phyloP scores from a whole-genome alignment of 2,329 filamentous ascomycete genomes.

The Ophiostoma sp. region DNA sequence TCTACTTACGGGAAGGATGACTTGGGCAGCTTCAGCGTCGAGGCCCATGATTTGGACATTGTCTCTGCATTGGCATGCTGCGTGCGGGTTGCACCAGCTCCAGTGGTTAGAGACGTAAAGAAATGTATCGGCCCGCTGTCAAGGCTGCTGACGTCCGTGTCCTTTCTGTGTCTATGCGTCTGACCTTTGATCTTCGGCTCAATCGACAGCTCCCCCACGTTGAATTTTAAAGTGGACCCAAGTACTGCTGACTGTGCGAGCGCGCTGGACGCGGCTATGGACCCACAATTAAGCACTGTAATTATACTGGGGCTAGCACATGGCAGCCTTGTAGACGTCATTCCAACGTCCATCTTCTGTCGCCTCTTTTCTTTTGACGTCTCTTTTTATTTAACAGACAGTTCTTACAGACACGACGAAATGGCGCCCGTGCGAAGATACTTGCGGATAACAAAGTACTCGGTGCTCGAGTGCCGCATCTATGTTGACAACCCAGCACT shows the following conservation, averaged over 20 bases:
- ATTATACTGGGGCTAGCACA: not conserved
- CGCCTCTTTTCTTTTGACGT: too few species aligned
- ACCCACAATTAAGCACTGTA: not conserved
- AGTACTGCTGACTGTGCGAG: constrained; percentile 1
- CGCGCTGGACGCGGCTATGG: constrained; percentile 4
- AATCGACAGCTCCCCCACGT: not conserved
- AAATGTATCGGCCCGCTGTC: too few species aligned
- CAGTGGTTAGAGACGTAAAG: not conserved
- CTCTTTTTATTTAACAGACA: too few species aligned
- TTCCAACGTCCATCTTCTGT: not conserved
- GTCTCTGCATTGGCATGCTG: constrained; percentile 19
- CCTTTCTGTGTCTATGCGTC: not conserved
- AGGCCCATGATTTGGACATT: constrained; percentile 61
- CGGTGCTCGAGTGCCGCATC: constrained; percentile 92
- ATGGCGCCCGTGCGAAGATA: constrained; percentile 91
- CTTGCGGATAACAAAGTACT: constrained; percentile 84
- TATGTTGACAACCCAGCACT: constrained; percentile 89
- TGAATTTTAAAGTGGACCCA: constrained; percentile 19
- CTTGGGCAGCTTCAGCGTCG: constrained; percentile 68
- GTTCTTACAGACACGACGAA: not conserved
- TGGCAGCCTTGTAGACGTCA: constrained; percentile 15
- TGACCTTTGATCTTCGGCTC: not conserved
- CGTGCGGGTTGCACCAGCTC: constrained; percentile 7
- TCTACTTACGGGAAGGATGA: constrained; percentile 62
- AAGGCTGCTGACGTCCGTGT: not conserved